Percentiles rank a stretch among this genome's conserved stretches.
Evolutionary conservation across 306 rosid genomes (phyloP).

Genomic region (Cicer arietinum): DNA sequence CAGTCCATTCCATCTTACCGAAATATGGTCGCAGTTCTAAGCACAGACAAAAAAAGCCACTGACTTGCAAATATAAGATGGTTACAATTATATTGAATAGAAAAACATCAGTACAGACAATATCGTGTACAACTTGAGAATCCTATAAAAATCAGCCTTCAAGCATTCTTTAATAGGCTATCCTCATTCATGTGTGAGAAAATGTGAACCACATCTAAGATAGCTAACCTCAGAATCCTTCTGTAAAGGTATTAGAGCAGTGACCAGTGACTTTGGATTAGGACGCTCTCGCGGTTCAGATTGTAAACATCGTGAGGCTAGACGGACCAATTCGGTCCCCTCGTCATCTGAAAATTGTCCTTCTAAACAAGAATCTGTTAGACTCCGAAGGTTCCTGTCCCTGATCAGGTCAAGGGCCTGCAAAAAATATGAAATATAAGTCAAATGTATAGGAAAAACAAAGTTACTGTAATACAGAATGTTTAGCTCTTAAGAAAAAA

Average conservation of each 20-base stretch:
- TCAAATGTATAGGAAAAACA: conserved; percentile 41
- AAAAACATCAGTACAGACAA: conserved; percentile 1
- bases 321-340: conserved; percentile 89
- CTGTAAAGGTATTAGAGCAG: conserved; percentile 88
- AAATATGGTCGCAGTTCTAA: conserved; percentile 33
- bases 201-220: conserved; percentile 34
- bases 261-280: conserved; percentile 79
- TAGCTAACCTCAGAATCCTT: conserved; percentile 81
- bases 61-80: conserved; percentile 15
- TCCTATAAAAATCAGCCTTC: conserved; percentile 26
- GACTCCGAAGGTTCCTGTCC: conserved; percentile 84
- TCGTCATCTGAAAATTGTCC: conserved; percentile 91
- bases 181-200: conserved; percentile 12
- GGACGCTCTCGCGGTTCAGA: conserved; percentile 98
- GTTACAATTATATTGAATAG: conserved; percentile 8
- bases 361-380: conserved; percentile 94
- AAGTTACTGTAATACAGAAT: conserved; percentile 21
- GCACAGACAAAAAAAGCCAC: conserved; percentile 28
- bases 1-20: conserved; percentile 42
- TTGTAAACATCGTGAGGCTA: conserved; percentile 90
- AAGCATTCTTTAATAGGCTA: conserved; percentile 18
- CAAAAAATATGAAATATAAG: conserved; percentile 41
- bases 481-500: conserved; percentile 8
- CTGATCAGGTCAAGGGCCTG: conserved; percentile 97
- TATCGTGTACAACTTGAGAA: background rate